Evolutionary conservation across 2,329 filamentous ascomycete genomes (phyloP).

Genomic region (Pezicula rhizophila): DNA sequence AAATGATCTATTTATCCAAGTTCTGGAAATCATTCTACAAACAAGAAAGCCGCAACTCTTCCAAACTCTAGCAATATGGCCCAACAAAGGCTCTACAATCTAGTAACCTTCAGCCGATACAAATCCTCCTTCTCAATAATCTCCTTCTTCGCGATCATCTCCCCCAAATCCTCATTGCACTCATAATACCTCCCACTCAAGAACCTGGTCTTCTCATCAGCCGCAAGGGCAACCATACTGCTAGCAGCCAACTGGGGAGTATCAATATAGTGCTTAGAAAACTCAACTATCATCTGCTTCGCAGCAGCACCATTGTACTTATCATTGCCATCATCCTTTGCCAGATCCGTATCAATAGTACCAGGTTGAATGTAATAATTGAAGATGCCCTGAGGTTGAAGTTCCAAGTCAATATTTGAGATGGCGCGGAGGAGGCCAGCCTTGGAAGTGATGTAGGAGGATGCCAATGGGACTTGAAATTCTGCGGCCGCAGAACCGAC

Average conservation of each 20-base stretch:
- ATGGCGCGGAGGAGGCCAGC: conserved; percentile 5
- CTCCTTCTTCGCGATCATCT: conserved; percentile 20
- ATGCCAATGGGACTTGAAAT: conserved; percentile 3
- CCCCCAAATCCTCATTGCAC: conserved; percentile 21
- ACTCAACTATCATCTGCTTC: not conserved
- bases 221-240: conserved; percentile 7
- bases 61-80: too few species aligned
- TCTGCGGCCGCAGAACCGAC: not conserved
- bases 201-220: conserved; percentile 1
- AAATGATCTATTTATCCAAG: too few species aligned
- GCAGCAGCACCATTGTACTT: not conserved
- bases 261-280: not conserved
- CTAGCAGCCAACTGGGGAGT: conserved; percentile 1
- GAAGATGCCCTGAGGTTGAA: conserved; percentile 1
- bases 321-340: not conserved
- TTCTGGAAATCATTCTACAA: too few species aligned
- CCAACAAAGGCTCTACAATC: not conserved
- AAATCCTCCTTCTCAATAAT: conserved; percentile 5
- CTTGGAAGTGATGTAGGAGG: conserved; percentile 5
- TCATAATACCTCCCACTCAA: conserved; percentile 6
- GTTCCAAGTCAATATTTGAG: conserved; percentile 6
- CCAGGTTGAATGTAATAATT: conserved; percentile 11
- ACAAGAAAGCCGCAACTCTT: too few species aligned
- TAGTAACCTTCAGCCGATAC: conserved; percentile 19
- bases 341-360: not conserved